Conservation (phyloP, 495 filamentous ascomycete species). For the Tuber borchii region DNA sequence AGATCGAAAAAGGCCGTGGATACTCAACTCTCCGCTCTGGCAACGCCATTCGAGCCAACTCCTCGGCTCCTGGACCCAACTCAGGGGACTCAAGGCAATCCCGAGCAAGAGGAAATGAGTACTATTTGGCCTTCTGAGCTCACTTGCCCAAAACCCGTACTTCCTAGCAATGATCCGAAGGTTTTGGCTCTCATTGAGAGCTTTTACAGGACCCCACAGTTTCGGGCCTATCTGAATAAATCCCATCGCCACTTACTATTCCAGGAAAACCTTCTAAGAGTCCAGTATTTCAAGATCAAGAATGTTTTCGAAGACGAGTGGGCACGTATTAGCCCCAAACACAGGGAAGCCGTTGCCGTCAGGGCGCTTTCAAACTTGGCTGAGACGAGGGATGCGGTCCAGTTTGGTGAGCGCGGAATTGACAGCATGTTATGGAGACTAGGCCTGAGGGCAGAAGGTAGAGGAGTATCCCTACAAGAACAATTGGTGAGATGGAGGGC, state of each 20-base stretch:
- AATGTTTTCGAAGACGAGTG: conserved; percentile 28
- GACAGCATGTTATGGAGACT: conserved; percentile 17
- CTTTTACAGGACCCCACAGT: conserved; percentile 26
- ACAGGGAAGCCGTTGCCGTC: conserved; percentile 21
- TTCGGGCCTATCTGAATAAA: conserved; percentile 17
- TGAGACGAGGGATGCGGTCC: conserved; percentile 14
- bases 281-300: conserved; percentile 24
- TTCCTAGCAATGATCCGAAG: neutral
- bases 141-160: neutral
- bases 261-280: conserved; percentile 23
- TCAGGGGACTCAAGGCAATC: neutral
- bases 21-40: neutral
- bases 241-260: conserved; percentile 28
- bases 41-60: neutral
- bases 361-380: conserved; percentile 27
- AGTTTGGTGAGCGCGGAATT: conserved; percentile 12
- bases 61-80: neutral
- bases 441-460: conserved; percentile 10
- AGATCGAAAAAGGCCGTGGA: neutral
- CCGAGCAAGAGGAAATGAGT: neutral
- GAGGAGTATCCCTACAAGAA: neutral
- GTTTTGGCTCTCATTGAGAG: conserved; percentile 10
- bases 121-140: neutral
- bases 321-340: conserved; percentile 18
- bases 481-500: conserved; percentile 28